Evolutionary conservation across 2,329 filamentous ascomycete genomes (phyloP).

Genomic region (Trichoderma pleuroti): DNA sequence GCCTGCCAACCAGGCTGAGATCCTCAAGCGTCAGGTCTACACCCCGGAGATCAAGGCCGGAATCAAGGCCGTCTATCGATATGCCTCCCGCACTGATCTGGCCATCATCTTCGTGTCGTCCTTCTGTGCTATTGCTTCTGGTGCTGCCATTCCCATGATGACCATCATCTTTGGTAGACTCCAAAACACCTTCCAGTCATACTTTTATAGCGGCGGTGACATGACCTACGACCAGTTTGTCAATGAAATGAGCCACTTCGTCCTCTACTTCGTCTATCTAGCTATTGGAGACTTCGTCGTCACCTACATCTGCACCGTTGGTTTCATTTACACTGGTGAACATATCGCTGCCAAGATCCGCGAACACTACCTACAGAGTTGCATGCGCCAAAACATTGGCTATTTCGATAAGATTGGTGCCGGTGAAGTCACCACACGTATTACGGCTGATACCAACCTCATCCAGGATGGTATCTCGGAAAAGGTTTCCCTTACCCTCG

Average conservation of each 20-base stretch:
- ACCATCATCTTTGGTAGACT: constrained; percentile 78
- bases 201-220: constrained; percentile 34
- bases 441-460: constrained; percentile 89
- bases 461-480: constrained; percentile 93
- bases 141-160: constrained; percentile 75
- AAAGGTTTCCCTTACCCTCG: constrained; percentile 76
- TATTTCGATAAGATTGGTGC: constrained; percentile 92
- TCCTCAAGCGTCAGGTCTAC: constrained; percentile 66
- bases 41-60: constrained; percentile 62
- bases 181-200: constrained; percentile 63
- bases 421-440: constrained; percentile 89
- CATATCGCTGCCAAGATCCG: constrained; percentile 76
- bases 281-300: constrained; percentile 76
- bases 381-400: constrained; percentile 83
- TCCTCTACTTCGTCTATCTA: constrained; percentile 83
- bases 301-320: constrained; percentile 76
- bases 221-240: constrained; percentile 56
- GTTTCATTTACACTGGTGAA: constrained; percentile 85
- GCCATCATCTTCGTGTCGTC: constrained; percentile 59
- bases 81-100: constrained; percentile 63
- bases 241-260: constrained; percentile 56
- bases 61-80: constrained; percentile 64
- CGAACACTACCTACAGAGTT: constrained; percentile 77
- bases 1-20: constrained; percentile 60
- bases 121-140: constrained; percentile 65